Conservation (phyloP, 2,329 filamentous ascomycete species). For the Trichoderma endophyticum region DNA sequence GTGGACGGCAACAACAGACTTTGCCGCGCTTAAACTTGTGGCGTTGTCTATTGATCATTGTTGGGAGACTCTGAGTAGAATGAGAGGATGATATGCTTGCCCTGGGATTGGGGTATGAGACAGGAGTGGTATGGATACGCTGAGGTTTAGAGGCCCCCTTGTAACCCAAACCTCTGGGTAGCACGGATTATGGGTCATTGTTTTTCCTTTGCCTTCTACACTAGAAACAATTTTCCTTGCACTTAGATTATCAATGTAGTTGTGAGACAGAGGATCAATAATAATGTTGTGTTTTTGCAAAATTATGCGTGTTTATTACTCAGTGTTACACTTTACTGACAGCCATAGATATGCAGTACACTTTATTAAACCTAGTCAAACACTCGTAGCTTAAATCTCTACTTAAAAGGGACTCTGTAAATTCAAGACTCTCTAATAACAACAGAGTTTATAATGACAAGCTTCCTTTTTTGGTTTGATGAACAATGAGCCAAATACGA, state of each 20-base stretch:
- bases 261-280: not conserved
- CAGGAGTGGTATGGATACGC: not conserved
- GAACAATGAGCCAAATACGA: not conserved
- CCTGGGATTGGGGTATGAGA: not conserved
- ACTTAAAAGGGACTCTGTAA: not conserved
- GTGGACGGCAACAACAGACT: conserved; percentile 29
- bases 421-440: no score
- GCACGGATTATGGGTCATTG: no score
- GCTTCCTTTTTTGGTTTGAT: not conserved
- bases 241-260: not conserved
- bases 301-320: not conserved
- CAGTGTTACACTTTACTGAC: not conserved
- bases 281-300: not conserved
- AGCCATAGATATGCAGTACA: not conserved
- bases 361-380: not conserved
- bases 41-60: not conserved
- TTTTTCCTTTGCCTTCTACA: not conserved
- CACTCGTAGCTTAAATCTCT: not conserved
- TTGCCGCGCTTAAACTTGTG: conserved; percentile 1
- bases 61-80: not conserved
- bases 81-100: not conserved
- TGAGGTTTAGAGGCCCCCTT: not conserved
- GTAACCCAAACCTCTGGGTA: no score
- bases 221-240: not conserved
- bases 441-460: not conserved